Percentiles rank a stretch among this genome's conserved stretches.
Evolutionary conservation across 2,329 filamentous ascomycete genomes (phyloP).

Genomic region (Alternaria angustiovoidea): DNA sequence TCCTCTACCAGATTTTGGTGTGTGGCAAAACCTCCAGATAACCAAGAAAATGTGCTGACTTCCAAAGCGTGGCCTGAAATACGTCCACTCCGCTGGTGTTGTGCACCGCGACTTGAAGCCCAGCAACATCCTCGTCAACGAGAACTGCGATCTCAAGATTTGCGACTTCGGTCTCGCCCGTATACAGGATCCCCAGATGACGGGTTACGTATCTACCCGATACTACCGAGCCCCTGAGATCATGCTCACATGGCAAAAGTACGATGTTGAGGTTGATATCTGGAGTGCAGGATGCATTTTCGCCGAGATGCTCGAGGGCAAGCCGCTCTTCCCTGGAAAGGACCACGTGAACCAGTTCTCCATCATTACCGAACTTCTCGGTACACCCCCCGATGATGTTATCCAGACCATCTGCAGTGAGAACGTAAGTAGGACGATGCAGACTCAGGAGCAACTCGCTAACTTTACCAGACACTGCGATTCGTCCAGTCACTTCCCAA

Average conservation of each 20-base stretch:
- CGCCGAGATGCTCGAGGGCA: conserved; percentile 98
- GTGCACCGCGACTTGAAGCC: conserved; percentile 98
- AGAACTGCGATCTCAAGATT: conserved; percentile 99
- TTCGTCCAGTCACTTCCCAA: conserved; percentile 98
- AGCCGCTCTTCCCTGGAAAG: conserved; percentile 97
- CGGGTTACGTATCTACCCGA: conserved; percentile 96
- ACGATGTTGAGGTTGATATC: conserved; percentile 98
- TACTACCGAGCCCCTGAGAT: conserved; percentile 99
- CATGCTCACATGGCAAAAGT: conserved; percentile 99
- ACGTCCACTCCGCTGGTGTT: conserved; percentile 97
- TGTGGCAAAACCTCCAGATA: conserved; percentile 62
- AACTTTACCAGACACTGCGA: conserved; percentile 75
- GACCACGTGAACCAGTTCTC: conserved; percentile 99
- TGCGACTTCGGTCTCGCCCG: conserved; percentile 98
- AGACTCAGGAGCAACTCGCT: conserved; percentile 15
- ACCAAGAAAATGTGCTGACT: conserved; percentile 56
- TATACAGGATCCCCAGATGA: conserved; percentile 99
- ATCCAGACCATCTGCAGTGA: conserved; percentile 99
- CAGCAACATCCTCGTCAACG: conserved; percentile 98
- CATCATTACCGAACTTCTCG: conserved; percentile 97
- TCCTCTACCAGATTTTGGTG: conserved; percentile 98
- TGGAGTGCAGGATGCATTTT: conserved; percentile 99
- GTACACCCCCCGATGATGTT: conserved; percentile 96
- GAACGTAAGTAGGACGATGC: conserved; percentile 68
- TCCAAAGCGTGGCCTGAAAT: conserved; percentile 89